Evolutionary conservation across 768 basidiomycete genomes (phyloP), one percentile per base, ranked within the genome.

Genomic region (Amanita molliuscula): DNA sequence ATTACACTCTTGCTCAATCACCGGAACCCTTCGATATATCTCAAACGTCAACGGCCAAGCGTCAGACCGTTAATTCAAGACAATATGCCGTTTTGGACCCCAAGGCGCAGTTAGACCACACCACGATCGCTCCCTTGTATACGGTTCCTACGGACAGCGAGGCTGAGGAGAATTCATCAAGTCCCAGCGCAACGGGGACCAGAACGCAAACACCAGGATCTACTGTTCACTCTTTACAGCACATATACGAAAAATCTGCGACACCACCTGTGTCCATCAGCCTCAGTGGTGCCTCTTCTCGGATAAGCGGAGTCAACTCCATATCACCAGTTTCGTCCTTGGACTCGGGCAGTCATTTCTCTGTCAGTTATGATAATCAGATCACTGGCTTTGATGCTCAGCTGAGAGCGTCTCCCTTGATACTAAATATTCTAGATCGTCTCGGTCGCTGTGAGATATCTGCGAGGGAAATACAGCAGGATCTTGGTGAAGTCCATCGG

Each of bases 271-370:
- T 77, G 20, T 53, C 64, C 52, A 55, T 67, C 44, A 62, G 64
- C 48, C 53, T 60, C 55, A 56, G 62, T 58, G 59, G 67, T 41
- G 62, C 72, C 6, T 69, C 74, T 3, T 72, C 73, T 58, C 71
- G 71, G 52, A 61, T 63, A 38, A 70, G 61, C 15, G 70, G 72
- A 25, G 73, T 77, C 57, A 69, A 72, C 3, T 84, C 87, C 2
- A 72, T 80, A 2, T 90, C 88, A 2, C 88, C 88, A 6, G 84
- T 80, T 16, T 89, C 88, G 6, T 90, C 88, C 9, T 60, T 84
- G 56, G 84, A 81, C 61, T 89, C 88, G 9, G 80, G 75, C 46
- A 84, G 82, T 56, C 81, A 82, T 21, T 74, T 78, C 55, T 61
- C 77, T 16, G 64, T 74, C 11, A 70, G 68, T 52, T 58, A 64